phyloP scores from a whole-genome alignment of 208 protist genomes.

The Trypanosoma boissoni region DNA sequence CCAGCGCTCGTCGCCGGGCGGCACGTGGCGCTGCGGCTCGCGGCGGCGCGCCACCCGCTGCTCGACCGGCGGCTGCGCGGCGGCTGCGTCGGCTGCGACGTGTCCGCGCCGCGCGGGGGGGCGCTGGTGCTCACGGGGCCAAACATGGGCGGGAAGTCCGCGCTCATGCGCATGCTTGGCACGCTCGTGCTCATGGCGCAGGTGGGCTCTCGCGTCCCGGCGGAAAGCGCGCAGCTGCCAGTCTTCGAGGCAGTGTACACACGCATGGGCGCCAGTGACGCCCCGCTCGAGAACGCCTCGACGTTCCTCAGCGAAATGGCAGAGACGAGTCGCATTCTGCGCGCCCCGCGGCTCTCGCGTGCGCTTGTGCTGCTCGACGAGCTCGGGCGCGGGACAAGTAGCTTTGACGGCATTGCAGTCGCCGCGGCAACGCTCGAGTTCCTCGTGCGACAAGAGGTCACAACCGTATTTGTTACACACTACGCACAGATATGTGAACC shows the following conservation, averaged over 20 bases:
- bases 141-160: constrained; percentile 96
- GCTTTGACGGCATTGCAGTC: constrained; percentile 93
- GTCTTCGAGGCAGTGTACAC: constrained; percentile 90
- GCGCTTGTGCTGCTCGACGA: constrained; percentile 97
- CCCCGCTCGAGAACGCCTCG: constrained; percentile 87
- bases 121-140: constrained; percentile 91
- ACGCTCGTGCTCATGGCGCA: constrained; percentile 92
- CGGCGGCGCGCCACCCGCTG: too few species aligned
- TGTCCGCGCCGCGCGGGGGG: constrained; percentile 38
- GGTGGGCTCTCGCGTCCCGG: constrained; percentile 95
- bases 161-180: constrained; percentile 92
- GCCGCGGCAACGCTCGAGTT: constrained; percentile 92
- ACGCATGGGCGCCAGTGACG: constrained; percentile 94
- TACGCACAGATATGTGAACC: constrained; percentile 86
- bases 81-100: constrained; percentile 69
- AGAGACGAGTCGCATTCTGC: constrained; percentile 94
- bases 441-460: constrained; percentile 54
- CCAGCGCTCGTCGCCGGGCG: constrained; percentile 50
- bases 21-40: constrained; percentile 42
- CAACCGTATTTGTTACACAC: constrained; percentile 96
- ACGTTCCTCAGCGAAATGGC: constrained; percentile 98
- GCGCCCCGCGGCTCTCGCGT: constrained; percentile 44
- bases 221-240: constrained; percentile 66
- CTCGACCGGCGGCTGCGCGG: constrained; percentile 53
- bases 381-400: constrained; percentile 94